These are phyloP conservation scores for Isoetes engelmannii DNA, from an alignment of 83 land plant genomes.

Conservation along the genomic window DNA sequence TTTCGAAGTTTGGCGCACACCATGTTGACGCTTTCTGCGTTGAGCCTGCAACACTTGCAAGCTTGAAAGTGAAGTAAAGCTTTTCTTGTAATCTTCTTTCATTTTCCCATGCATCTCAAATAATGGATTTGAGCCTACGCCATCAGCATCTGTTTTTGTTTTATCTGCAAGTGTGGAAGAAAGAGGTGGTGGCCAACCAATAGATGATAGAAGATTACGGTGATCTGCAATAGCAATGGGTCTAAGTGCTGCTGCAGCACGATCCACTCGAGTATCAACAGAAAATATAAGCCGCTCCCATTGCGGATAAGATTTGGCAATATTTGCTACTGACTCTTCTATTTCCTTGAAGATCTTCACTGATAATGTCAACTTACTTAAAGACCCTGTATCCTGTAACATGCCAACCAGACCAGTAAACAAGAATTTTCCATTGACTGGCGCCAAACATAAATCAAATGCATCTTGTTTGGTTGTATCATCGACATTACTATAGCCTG, in stretches of 20 bases:
- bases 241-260: slow-evolving; percentile 70
- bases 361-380: slow-evolving; percentile 26
- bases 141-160: slow-evolving; percentile 21
- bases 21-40: slow-evolving; percentile 56
- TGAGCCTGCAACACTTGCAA: slow-evolving; percentile 68
- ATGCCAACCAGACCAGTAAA: neutral
- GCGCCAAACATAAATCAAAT: neutral
- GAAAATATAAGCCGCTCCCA: slow-evolving; percentile 69
- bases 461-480: slow-evolving; percentile 27
- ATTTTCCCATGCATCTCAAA: slow-evolving; percentile 55
- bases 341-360: slow-evolving; percentile 41
- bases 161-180: slow-evolving; percentile 30
- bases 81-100: slow-evolving; percentile 50
- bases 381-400: neutral
- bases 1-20: slow-evolving; percentile 7
- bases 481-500: neutral
- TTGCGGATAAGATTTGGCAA: slow-evolving; percentile 50
- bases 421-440: neutral
- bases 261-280: slow-evolving; percentile 84
- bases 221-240: slow-evolving; percentile 86
- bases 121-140: slow-evolving; percentile 48
- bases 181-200: slow-evolving; percentile 97
- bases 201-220: slow-evolving; percentile 56
- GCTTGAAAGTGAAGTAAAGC: slow-evolving; percentile 62
- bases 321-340: slow-evolving; percentile 48